Base-by-base conservation (phyloP, 2,329 filamentous ascomycete genomes). In the Akanthomyces lecanii region DNA sequence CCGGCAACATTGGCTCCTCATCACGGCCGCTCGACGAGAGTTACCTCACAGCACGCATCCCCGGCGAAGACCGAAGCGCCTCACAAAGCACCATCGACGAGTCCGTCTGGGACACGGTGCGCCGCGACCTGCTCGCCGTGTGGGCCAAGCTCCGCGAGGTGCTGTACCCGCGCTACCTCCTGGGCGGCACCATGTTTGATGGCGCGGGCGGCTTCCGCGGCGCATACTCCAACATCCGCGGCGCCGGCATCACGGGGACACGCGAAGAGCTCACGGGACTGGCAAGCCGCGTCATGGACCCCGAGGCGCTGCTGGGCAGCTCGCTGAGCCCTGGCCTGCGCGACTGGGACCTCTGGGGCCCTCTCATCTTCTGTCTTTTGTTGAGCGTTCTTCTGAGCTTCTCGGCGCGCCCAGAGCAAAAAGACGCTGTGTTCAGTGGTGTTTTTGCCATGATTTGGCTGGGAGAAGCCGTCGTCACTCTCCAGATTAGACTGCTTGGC, bases 81-180 rank as follows among this genome's bases (percentile, higher is more conserved):
- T 86, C 92, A 8, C 87, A 89, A 68, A 96, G 96, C 78, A 99
- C 95, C 52, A 96, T 99, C 75, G 95, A 99, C 76, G 95, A 99
- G 79, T 89, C 88, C 1, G 95, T 99, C 47, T 99, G 95, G 95
- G 91, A 94, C 50, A 99, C 95, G n/a, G 81, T 99, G 65, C 91
- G 90, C 59, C 89, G 95, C 68, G 95, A 99, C 75, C 79, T 99
- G 67, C 78, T 94, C 8, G 95, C 92, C 30, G 92, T 98, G 42
- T 98, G 95, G 94, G 90, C 91, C 78, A 99, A 99, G 83, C 92
- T 99, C 88, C 89, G 91, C 75, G 94, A 97, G 81, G 95, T 99
- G 45, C 85, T 99, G 65, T 99, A 92, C 77, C 95, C 95, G 21
- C 93, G 93, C 72, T 98, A 98, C 78, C 83, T 99, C 55, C 88